Evolutionary conservation across 805 yeast genomes (phyloP).

Genomic region (Wickerhamiella galacta): DNA sequence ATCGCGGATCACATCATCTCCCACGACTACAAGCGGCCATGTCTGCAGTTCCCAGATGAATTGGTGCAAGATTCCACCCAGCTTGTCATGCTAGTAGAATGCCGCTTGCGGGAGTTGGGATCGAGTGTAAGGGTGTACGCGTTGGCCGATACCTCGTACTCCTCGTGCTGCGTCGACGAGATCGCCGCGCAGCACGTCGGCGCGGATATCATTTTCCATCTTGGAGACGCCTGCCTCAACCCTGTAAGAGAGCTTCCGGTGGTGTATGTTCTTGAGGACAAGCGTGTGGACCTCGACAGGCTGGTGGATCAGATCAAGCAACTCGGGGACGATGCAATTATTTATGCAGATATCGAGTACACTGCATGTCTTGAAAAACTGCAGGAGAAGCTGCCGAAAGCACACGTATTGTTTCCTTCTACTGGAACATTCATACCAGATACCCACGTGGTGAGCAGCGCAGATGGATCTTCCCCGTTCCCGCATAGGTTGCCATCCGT

Average conservation of each 20-base stretch:
- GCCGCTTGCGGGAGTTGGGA: slow-evolving; percentile 11
- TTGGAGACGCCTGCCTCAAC: slow-evolving; percentile 88
- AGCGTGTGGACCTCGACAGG: slow-evolving; percentile 26
- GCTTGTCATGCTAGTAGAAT: slow-evolving; percentile 31
- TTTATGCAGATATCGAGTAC: slow-evolving; percentile 66
- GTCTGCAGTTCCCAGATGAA: slow-evolving; percentile 81
- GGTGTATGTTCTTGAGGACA: slow-evolving; percentile 62
- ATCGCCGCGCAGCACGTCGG: slow-evolving; percentile 88
- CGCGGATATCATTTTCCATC: slow-evolving; percentile 76
- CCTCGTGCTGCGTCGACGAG: slow-evolving; percentile 91
- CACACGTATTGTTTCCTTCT: slow-evolving; percentile 14
- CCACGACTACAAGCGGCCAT: slow-evolving; percentile 34
- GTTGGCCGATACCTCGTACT: slow-evolving; percentile 88
- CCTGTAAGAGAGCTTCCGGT: slow-evolving; percentile 60
- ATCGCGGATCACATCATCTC: slow-evolving; percentile 27
- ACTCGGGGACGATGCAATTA: slow-evolving; percentile 23
- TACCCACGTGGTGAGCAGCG: background rate
- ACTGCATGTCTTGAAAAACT: slow-evolving; percentile 27
- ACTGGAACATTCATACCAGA: slow-evolving; percentile 11
- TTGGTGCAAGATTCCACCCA: slow-evolving; percentile 64
- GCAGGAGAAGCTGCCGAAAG: slow-evolving; percentile 19
- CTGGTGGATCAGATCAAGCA: slow-evolving; percentile 28
- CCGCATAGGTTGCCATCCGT: slow-evolving; percentile 9
- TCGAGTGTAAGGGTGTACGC: slow-evolving; percentile 39
- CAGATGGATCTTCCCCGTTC: slow-evolving; percentile 1